Evolutionary conservation across 78 protist species (phyloP).

Genomic region (Creolimax fragrantissima): DNA sequence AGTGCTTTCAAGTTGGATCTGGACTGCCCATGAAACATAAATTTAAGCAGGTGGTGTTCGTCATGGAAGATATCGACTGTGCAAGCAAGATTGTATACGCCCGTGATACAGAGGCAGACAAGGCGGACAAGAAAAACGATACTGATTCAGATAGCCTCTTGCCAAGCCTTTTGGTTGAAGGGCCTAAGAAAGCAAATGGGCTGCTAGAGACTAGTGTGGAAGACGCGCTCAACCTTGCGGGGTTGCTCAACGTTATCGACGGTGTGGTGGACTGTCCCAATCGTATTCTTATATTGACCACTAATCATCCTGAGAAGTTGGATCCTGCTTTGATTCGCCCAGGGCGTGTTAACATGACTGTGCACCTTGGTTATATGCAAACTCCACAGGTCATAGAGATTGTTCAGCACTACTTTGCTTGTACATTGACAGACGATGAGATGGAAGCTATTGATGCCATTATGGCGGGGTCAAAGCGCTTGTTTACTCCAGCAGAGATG

Average conservation of each 20-base stretch:
- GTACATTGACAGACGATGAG: conserved; percentile 2
- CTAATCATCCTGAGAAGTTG: conserved; percentile 64
- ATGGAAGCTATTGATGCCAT: background rate
- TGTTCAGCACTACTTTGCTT: background rate
- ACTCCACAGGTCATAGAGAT: background rate
- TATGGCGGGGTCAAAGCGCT: background rate
- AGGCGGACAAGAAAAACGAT: background rate
- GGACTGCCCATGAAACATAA: background rate
- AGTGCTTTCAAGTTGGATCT: background rate
- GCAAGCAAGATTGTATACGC: background rate
- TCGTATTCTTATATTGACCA: conserved; percentile 64
- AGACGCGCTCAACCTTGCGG: background rate
- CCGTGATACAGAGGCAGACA: background rate
- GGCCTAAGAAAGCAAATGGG: background rate
- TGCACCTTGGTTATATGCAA: background rate
- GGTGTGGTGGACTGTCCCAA: conserved; percentile 51
- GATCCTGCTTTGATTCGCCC: conserved; percentile 73
- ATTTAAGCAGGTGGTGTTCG: background rate
- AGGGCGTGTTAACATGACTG: conserved; percentile 51
- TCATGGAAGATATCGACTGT: conserved; percentile 3
- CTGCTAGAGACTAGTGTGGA: background rate
- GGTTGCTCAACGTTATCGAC: conserved; percentile 69
- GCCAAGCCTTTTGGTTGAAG: background rate
- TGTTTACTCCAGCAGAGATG: background rate
- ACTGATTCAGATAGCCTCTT: background rate